Evolutionary conservation across 73 alveolate species (phyloP), one percentile per base, ranked within the genome.

Genomic region (Blepharisma japonicum): DNA sequence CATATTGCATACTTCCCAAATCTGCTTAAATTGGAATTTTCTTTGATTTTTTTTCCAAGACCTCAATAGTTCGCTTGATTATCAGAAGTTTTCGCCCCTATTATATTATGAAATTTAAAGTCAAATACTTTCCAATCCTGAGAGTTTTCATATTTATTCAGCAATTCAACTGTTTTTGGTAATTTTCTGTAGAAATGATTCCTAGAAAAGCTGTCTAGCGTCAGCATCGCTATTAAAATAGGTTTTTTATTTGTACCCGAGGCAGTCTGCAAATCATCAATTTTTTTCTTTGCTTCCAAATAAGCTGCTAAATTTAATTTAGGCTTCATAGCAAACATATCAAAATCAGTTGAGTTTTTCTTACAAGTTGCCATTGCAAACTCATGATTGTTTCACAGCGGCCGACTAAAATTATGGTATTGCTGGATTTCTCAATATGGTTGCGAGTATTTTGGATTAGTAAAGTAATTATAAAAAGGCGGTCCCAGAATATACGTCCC

Each of bases 171-270:
- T 61, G 23, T 9, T 61, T n/a, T 20, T 20, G 74, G 39, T 2
- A 61, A 48, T 61, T 61, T 61, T 20, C 74, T n/a, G 23, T 2
- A 61, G 23, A 61, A 61, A 25, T 61, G 74, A 2, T 5, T 14
- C 46, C 74, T 61, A 14, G 74, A 61, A 11, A 61, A 20, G 14
- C 47, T 14, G 47, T 61, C 74, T 25, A 61, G 23, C 11, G 74
- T 61, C 14, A 61, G 46, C 23, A 20, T 8, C 0, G 23, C 11
- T 18, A 61, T 61, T 39, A 61, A 20, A 8, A n/a, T 61, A 9
- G 74, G 74, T 25, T 61, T 61, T 20, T 25, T 25, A 20, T 61
- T 61, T 32, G 42, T 32, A 3, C 42, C 42, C 3, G 42, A 32
- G 0, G 42, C 42, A 1, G 42, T 32, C 42, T 32, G 42, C 42